A percentile compares a stretch with the other conserved stretches of the same genome.
Conservation (phyloP, 768 basidiomycete genomes). For the Roridomyces roridus region DNA sequence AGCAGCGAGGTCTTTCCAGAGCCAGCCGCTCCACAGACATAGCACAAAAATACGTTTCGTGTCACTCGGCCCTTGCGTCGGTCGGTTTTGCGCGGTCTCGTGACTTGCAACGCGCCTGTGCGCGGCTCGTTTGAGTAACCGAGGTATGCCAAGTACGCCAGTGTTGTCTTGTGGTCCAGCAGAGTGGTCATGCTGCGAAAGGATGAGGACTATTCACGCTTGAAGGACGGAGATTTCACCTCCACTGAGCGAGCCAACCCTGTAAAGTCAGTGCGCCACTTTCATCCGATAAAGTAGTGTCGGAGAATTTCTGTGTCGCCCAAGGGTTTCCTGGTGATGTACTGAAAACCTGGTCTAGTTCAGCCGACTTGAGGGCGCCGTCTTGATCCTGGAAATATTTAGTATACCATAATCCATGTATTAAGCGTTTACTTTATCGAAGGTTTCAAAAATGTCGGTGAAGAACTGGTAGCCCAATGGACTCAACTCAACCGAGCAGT, state of each 20-base stretch:
- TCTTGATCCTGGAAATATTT: slow-evolving; percentile 84
- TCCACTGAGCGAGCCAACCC: slow-evolving; percentile 99
- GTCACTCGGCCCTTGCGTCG: slow-evolving; percentile 87
- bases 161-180: slow-evolving; percentile 88
- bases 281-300: slow-evolving; percentile 87
- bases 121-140: slow-evolving; percentile 83
- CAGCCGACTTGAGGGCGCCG: slow-evolving; percentile 83
- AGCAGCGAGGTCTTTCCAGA: slow-evolving; percentile 93
- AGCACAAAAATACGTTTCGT: slow-evolving; percentile 91
- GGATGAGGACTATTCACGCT: not conserved
- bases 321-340: slow-evolving; percentile 98
- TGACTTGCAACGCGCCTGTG: slow-evolving; percentile 87
- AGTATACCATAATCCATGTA: too few species aligned
- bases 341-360: slow-evolving; percentile 88
- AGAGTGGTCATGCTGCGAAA: slow-evolving; percentile 90
- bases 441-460: slow-evolving; percentile 94
- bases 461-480: slow-evolving; percentile 97
- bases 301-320: slow-evolving; percentile 89
- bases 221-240: slow-evolving; percentile 49
- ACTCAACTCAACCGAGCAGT: slow-evolving; percentile 95
- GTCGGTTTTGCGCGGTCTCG: slow-evolving; percentile 83
- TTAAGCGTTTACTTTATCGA: slow-evolving; percentile 86
- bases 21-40: slow-evolving; percentile 94
- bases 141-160: slow-evolving; percentile 94
- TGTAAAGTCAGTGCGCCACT: slow-evolving; percentile 92